These are phyloP conservation scores for Arctostaphylos glauca DNA, from an alignment of 148 eudicot genomes.

Conservation along the genomic window DNA sequence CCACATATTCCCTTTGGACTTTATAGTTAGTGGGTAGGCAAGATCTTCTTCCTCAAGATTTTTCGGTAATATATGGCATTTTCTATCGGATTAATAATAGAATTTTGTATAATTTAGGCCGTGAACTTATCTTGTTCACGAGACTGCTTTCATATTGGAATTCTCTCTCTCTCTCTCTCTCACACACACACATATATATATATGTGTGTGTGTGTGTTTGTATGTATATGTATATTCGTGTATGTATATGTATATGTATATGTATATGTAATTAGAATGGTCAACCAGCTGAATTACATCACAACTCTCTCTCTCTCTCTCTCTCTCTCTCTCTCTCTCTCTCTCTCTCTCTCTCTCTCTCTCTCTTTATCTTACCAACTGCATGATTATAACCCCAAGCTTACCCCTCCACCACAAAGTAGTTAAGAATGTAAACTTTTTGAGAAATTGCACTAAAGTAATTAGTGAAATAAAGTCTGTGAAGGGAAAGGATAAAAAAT, in stretches of 20 bases:
- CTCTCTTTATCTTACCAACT: neutral
- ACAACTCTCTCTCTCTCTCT: neutral
- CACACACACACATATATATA: too few species aligned
- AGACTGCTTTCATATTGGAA: neutral
- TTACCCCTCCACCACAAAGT: too few species aligned
- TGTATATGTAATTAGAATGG: neutral
- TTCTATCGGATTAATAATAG: neutral
- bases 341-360: neutral
- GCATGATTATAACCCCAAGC: neutral
- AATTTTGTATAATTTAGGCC: neutral
- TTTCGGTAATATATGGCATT: neutral
- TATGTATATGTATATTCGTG: neutral
- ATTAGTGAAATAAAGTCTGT: too few species aligned
- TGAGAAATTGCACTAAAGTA: too few species aligned
- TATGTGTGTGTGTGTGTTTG: too few species aligned
- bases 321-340: neutral
- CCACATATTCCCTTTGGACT: neutral
- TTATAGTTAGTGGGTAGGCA: neutral
- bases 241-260: neutral
- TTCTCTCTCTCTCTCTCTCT: slow-evolving; percentile 2
- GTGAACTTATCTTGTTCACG: slow-evolving; percentile 13
- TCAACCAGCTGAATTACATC: neutral
- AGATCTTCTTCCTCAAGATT: neutral
- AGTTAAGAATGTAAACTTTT: too few species aligned
- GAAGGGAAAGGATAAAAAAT: too few species aligned